Percentiles rank a stretch among this genome's conserved stretches.
Evolutionary conservation across 371 early-diverging fungal genomes (phyloP).

Genomic region (Haplosporangium sp.): DNA sequence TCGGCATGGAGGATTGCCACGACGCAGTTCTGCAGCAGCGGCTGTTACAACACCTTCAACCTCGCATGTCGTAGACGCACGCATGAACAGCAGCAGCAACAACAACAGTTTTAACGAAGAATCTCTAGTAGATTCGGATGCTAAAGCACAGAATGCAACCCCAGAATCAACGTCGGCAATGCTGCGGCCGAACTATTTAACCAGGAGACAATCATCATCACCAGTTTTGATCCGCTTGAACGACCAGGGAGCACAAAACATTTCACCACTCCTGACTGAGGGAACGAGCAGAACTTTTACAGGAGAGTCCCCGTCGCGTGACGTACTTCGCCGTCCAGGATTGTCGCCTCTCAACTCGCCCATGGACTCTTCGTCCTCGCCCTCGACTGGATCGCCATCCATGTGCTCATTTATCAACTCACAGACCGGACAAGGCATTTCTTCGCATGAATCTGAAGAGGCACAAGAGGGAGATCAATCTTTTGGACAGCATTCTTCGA

Average conservation of each 20-base stretch:
- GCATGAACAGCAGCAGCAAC: neutral
- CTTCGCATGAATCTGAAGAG: too few species aligned
- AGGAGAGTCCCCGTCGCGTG: slow-evolving; percentile 18
- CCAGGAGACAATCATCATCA: slow-evolving; percentile 36
- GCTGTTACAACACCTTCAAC: slow-evolving; percentile 1
- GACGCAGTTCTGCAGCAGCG: slow-evolving; percentile 41
- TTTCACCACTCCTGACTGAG: slow-evolving; percentile 24
- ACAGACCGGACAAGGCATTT: too few species aligned
- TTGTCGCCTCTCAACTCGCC: slow-evolving; percentile 12
- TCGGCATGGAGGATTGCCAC: slow-evolving; percentile 10
- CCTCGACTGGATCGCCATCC: slow-evolving; percentile 15
- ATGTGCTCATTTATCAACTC: slow-evolving; percentile 28
- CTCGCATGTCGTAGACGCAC: neutral
- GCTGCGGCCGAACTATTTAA: slow-evolving; percentile 15
- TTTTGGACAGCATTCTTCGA: too few species aligned
- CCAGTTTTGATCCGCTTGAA: slow-evolving; percentile 42
- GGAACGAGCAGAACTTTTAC: slow-evolving; percentile 19
- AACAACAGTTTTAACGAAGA: too few species aligned
- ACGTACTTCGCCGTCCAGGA: slow-evolving; percentile 25
- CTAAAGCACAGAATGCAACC: neutral
- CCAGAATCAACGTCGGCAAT: neutral
- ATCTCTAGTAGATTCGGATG: neutral
- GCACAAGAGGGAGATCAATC: too few species aligned
- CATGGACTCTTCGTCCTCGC: slow-evolving; percentile 16
- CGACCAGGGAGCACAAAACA: slow-evolving; percentile 44